Evolutionary conservation across 306 rosid species (phyloP).

Genomic region (Casuarina cunninghamiana): DNA sequence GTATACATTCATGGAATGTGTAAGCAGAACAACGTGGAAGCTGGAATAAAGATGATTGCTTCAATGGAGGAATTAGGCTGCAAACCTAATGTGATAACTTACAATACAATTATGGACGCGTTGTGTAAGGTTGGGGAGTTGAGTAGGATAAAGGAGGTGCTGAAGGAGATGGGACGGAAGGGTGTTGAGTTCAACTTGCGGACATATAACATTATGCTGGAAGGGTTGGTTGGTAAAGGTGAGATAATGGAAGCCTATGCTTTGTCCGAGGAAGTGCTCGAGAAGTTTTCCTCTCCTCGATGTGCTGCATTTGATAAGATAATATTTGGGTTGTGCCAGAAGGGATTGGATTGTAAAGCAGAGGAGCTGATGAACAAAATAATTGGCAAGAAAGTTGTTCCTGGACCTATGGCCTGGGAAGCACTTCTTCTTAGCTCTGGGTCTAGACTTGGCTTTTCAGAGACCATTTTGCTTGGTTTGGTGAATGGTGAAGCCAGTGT

Average conservation of each 20-base stretch:
- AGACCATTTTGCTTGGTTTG: slow-evolving; percentile 43
- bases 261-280: slow-evolving; percentile 65
- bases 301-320: slow-evolving; percentile 56
- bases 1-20: slow-evolving; percentile 71
- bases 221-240: slow-evolving; percentile 52
- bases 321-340: slow-evolving; percentile 55
- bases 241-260: slow-evolving; percentile 56
- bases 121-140: slow-evolving; percentile 45
- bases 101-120: slow-evolving; percentile 55
- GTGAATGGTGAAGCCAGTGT: slow-evolving; percentile 37
- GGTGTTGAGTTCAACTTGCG: slow-evolving; percentile 56
- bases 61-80: slow-evolving; percentile 70
- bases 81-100: slow-evolving; percentile 71
- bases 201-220: slow-evolving; percentile 58
- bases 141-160: slow-evolving; percentile 37
- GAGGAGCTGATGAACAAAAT: slow-evolving; percentile 46
- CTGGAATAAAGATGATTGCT: slow-evolving; percentile 45
- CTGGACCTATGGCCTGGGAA: slow-evolving; percentile 62
- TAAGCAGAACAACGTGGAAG: slow-evolving; percentile 53
- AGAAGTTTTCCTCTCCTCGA: slow-evolving; percentile 39
- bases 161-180: slow-evolving; percentile 55
- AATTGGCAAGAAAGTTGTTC: slow-evolving; percentile 42
- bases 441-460: slow-evolving; percentile 30
- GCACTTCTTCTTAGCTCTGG: slow-evolving; percentile 44
- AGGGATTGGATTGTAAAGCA: slow-evolving; percentile 50